Evolutionary conservation across 2,329 filamentous ascomycete genomes (phyloP).

Genomic region (Neonectria ditissima): DNA sequence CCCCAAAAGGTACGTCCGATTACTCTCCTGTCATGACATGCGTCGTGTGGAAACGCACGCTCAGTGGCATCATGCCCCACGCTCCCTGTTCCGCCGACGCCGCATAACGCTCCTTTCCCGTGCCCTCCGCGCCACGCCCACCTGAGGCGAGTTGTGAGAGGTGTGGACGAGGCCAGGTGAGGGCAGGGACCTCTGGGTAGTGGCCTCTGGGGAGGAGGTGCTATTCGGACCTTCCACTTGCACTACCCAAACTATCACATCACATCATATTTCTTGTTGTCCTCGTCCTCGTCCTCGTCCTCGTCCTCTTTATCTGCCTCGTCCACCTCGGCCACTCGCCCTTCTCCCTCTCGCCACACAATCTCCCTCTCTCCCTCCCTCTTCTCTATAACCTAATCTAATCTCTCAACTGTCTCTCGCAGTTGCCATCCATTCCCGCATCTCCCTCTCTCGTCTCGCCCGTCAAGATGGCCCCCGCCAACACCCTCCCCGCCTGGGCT

Average conservation of each 20-base stretch:
- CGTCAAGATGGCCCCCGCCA: conserved; percentile 79
- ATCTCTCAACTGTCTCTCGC: conserved; percentile 15
- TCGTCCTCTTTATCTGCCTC: not conserved
- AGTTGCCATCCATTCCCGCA: conserved; percentile 9
- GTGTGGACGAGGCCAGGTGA: conserved; percentile 5
- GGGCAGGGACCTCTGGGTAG: not conserved
- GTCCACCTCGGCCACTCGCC: not conserved
- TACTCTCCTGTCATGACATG: conserved; percentile 29
- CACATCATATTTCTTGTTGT: conserved; percentile 19
- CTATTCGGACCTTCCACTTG: not conserved
- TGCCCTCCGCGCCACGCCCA: conserved; percentile 31
- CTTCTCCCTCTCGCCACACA: not conserved
- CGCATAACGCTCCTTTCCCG: conserved; percentile 28
- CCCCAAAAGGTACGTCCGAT: not conserved
- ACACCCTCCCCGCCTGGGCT: conserved; percentile 87
- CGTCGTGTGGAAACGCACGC: conserved; percentile 30
- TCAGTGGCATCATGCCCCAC: conserved; percentile 43
- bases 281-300: conserved; percentile 30
- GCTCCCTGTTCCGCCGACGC: conserved; percentile 29
- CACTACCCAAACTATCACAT: conserved; percentile 7
- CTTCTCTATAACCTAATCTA: conserved; percentile 24
- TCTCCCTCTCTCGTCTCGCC: conserved; percentile 6
- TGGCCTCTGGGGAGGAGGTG: conserved; percentile 12
- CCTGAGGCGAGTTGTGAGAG: conserved; percentile 7
- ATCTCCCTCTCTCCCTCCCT: not conserved